A percentile compares a stretch with the other conserved stretches of the same genome.
These are phyloP conservation scores for Arabidopsis suecica DNA, from an alignment of 345 rosid species.

Conservation along the genomic window DNA sequence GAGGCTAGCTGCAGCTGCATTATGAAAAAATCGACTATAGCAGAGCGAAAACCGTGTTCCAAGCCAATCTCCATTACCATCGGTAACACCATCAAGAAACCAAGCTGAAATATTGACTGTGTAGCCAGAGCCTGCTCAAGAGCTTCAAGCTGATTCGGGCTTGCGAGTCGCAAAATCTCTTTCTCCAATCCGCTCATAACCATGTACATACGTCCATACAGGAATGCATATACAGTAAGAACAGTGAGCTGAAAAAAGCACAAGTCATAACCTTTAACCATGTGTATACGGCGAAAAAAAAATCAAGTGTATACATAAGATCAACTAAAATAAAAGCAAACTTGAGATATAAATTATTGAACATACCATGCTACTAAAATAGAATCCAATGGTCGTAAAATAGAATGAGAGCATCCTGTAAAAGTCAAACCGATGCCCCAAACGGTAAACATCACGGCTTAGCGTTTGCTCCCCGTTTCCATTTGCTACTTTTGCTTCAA, in stretches of 20 bases:
- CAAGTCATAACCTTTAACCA: slow-evolving; percentile 23
- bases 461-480: slow-evolving; percentile 99
- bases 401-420: slow-evolving; percentile 96
- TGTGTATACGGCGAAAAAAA: too few relatives aligned
- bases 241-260: slow-evolving; percentile 73
- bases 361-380: slow-evolving; percentile 92
- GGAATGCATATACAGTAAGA: slow-evolving; percentile 79
- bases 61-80: slow-evolving; percentile 96
- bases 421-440: slow-evolving; percentile 89
- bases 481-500: slow-evolving; percentile 97
- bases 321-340: not conserved
- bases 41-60: slow-evolving; percentile 90
- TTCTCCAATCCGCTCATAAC: slow-evolving; percentile 89
- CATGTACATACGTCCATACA: slow-evolving; percentile 94
- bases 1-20: slow-evolving; percentile 98
- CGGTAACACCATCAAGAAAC: slow-evolving; percentile 79
- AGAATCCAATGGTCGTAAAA: slow-evolving; percentile 95
- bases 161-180: slow-evolving; percentile 59
- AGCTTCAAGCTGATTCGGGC: slow-evolving; percentile 63
- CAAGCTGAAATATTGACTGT: slow-evolving; percentile 87
- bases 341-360: not conserved
- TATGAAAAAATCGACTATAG: slow-evolving; percentile 80
- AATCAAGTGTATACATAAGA: not conserved
- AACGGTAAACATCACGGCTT: slow-evolving; percentile 92
- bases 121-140: slow-evolving; percentile 85